phyloP scores from a whole-genome alignment of 2,329 filamentous ascomycete species.

The Phialophora macrospora region DNA sequence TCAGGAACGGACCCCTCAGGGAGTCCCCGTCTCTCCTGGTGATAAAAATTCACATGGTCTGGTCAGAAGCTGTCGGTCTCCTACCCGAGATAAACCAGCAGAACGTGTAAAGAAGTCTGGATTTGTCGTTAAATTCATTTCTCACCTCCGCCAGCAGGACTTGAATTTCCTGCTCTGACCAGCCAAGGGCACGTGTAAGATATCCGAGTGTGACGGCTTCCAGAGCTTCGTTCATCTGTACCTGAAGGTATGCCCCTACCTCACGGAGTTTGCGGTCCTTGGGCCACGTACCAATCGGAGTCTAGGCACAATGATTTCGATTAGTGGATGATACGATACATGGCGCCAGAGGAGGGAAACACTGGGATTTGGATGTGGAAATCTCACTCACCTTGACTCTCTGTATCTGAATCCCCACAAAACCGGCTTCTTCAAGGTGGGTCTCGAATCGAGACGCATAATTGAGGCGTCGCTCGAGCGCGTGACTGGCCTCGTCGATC shows the following conservation, averaged over 20 bases:
- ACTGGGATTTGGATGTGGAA: neutral
- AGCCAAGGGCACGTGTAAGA: conserved; percentile 45
- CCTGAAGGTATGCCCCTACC: conserved; percentile 44
- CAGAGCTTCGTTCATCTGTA: conserved; percentile 42
- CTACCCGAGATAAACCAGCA: conserved; percentile 38
- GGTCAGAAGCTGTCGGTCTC: conserved; percentile 26
- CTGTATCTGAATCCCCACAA: conserved; percentile 41
- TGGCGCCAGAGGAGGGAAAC: neutral
- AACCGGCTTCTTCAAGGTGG: conserved; percentile 38
- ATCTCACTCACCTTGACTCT: conserved; percentile 33
- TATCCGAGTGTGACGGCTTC: conserved; percentile 47
- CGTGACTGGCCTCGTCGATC: conserved; percentile 38
- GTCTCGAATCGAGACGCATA: conserved; percentile 37
- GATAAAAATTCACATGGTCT: neutral
- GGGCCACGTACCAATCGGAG: conserved; percentile 43
- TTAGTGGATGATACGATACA: neutral
- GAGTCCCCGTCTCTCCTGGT: neutral
- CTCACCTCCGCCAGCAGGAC: conserved; percentile 37
- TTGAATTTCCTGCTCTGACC: conserved; percentile 38
- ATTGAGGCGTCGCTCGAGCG: conserved; percentile 36
- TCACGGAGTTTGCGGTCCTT: conserved; percentile 48
- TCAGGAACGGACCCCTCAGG: neutral
- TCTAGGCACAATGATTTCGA: conserved; percentile 9
- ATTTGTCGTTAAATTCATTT: conserved; percentile 36
- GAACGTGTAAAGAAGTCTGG: conserved; percentile 29